Evolutionary conservation across 2,329 filamentous ascomycete genomes (phyloP), one percentile per base, ranked within the genome.

Genomic region (Diaporthe destruens): DNA sequence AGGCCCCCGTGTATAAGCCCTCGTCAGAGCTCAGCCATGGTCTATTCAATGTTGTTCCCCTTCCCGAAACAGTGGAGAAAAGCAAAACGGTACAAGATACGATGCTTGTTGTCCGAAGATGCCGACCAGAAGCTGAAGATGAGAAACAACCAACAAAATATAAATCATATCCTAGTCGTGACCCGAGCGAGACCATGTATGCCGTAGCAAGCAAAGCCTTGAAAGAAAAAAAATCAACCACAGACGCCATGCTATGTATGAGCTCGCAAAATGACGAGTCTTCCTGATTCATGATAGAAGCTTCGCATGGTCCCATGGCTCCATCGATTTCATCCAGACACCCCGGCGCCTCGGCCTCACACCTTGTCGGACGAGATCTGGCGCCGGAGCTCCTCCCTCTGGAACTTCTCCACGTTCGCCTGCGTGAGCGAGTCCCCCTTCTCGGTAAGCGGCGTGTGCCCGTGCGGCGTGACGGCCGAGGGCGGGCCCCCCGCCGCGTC

Each of bases 351-450:
- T 36, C 54, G 34, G 6, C 54, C 7, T 42, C 23, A 39, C 44
- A 32, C 34, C 29, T 44, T 16, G 14, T 42, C 69, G 7, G 69
- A 71, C 3, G 72, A 71, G 55, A 59, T 71, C 54, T 61, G 71
- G 49, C 69, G 57, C 39, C 53, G 65, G 6, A 42, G 49, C n/a
- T 71, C 69, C 53, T 76, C 75, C 61, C 74, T 54, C 51, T 75
- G 72, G n/a, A 78, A 74, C 66, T 74, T 76, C 20, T 73, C 75
- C 20, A 79, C 73, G 63, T 79, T 79, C 51, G 76, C 77, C 69
- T 77, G 75, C 1, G 78, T 79, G 49, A 79, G 70, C 20, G 76
- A 72, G 42, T 76, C 75, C 9, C 76, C 71, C 18, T 57, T 71
- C 49, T 72, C 69, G 9, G 67, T 56, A 39, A 72, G 61, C 2